These are phyloP conservation scores for Grammothele lineata DNA, from an alignment of 768 basidiomycete species.

Conservation along the genomic window DNA sequence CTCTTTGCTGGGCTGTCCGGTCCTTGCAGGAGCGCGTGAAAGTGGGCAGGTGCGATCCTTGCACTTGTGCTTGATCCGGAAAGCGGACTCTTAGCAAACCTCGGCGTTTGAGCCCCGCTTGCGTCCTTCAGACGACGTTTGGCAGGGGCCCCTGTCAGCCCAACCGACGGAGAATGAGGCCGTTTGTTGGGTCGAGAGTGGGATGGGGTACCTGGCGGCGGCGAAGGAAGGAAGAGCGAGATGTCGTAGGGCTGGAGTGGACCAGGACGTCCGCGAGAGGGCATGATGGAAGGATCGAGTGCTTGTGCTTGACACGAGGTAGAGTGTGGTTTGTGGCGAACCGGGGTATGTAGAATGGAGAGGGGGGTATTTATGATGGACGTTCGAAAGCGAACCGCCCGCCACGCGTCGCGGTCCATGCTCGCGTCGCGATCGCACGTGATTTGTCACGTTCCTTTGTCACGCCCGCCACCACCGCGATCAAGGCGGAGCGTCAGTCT, in stretches of 20 bases:
- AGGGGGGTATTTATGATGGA: constrained; percentile 11
- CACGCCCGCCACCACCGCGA: constrained; percentile 2
- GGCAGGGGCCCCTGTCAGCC: constrained; percentile 51
- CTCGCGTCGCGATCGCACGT: constrained; percentile 13
- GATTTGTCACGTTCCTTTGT: constrained; percentile 5
- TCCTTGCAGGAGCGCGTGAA: constrained; percentile 41
- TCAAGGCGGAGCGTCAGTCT: too few relatives aligned
- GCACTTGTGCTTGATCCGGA: constrained; percentile 36
- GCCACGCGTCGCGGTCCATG: not conserved
- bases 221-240: constrained; percentile 42
- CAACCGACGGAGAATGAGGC: constrained; percentile 50
- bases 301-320: not conserved
- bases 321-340: constrained; percentile 2
- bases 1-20: constrained; percentile 44
- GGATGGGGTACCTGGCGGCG: constrained; percentile 28
- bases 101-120: constrained; percentile 43
- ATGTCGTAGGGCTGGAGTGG: constrained; percentile 62
- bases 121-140: constrained; percentile 64
- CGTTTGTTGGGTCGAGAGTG: constrained; percentile 45
- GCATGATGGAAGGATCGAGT: not conserved
- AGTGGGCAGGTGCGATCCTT: constrained; percentile 34
- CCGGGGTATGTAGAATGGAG: not conserved
- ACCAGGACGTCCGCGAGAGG: constrained; percentile 27
- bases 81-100: constrained; percentile 34
- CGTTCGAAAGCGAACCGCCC: constrained; percentile 15